Evolutionary conservation across 441 rosid species (phyloP).

Genomic region (Gossypium gossypioides): DNA sequence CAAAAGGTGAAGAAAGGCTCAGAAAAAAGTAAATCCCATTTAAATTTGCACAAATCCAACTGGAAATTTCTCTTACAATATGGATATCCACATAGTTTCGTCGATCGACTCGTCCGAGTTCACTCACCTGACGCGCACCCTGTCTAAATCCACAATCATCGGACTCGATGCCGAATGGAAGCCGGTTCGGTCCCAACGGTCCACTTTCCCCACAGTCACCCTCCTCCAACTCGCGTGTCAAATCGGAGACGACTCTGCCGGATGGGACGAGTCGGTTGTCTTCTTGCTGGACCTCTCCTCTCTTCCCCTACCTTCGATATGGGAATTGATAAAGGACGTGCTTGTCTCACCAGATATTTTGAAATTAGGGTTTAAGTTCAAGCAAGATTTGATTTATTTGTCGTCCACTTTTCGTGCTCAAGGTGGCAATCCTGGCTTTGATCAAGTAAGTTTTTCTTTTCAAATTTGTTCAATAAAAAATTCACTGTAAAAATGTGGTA

Average conservation of each 20-base stretch:
- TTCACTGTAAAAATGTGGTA: not conserved
- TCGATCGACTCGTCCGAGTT: slow-evolving; percentile 63
- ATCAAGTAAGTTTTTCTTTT: slow-evolving; percentile 30
- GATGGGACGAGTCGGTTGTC: slow-evolving; percentile 33
- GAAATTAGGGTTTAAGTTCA: slow-evolving; percentile 73
- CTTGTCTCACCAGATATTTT: slow-evolving; percentile 63
- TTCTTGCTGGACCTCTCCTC: slow-evolving; percentile 59
- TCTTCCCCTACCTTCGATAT: slow-evolving; percentile 41
- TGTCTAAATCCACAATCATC: slow-evolving; percentile 47
- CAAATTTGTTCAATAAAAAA: not conserved
- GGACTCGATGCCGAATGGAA: slow-evolving; percentile 88
- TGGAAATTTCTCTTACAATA: not conserved
- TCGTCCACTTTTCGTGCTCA: slow-evolving; percentile 65
- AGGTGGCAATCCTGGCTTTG: slow-evolving; percentile 57
- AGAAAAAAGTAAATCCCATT: not conserved
- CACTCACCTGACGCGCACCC: slow-evolving; percentile 34
- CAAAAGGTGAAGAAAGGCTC: not conserved
- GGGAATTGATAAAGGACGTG: slow-evolving; percentile 48
- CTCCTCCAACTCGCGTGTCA: slow-evolving; percentile 77
- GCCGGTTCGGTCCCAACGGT: slow-evolving; percentile 29
- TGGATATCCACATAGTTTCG: slow-evolving; percentile 34
- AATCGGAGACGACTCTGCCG: slow-evolving; percentile 20
- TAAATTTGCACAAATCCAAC: not conserved
- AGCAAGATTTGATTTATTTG: slow-evolving; percentile 73
- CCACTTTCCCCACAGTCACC: slow-evolving; percentile 53